A percentile compares a stretch with the other conserved stretches of the same genome.
phyloP scores from a whole-genome alignment of 306 rosid genomes.

The Lathyrus oleraceus region DNA sequence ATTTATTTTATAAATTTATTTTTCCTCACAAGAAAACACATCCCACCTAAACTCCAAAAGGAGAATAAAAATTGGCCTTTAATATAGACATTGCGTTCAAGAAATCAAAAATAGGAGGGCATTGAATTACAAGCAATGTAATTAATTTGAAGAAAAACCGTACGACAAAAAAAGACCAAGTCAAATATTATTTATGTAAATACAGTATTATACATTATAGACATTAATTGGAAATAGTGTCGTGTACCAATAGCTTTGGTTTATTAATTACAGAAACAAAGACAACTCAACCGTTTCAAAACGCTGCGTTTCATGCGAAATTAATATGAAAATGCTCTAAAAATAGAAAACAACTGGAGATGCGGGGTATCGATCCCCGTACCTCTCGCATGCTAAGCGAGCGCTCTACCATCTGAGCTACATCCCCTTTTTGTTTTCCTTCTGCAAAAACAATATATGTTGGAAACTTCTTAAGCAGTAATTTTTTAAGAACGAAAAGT shows the following conservation, averaged over 20 bases:
- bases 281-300: slow-evolving; percentile 7
- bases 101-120: too few species aligned
- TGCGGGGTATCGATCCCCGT: slow-evolving; percentile 95
- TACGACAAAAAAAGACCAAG: too few species aligned
- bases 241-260: slow-evolving; percentile 9
- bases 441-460: not conserved
- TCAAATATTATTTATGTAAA: too few species aligned
- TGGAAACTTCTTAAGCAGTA: too few species aligned
- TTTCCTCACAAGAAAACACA: too few species aligned
- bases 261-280: not conserved
- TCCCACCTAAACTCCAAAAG: too few species aligned
- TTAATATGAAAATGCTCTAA: rapidly evolving
- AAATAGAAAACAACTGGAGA: slow-evolving; percentile 39
- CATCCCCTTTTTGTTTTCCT: slow-evolving; percentile 46
- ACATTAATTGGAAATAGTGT: not conserved
- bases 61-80: too few species aligned
- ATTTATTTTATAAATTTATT: too few species aligned
- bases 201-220: too few species aligned
- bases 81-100: too few species aligned
- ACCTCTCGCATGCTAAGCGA: slow-evolving; percentile 98
- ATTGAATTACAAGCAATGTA: too few species aligned
- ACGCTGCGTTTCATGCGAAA: not conserved
- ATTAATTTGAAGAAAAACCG: too few species aligned
- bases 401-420: slow-evolving; percentile 99
- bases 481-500: not conserved